Conservation (phyloP, 352 stramenopile species). For the Globisporangium nagaii region DNA sequence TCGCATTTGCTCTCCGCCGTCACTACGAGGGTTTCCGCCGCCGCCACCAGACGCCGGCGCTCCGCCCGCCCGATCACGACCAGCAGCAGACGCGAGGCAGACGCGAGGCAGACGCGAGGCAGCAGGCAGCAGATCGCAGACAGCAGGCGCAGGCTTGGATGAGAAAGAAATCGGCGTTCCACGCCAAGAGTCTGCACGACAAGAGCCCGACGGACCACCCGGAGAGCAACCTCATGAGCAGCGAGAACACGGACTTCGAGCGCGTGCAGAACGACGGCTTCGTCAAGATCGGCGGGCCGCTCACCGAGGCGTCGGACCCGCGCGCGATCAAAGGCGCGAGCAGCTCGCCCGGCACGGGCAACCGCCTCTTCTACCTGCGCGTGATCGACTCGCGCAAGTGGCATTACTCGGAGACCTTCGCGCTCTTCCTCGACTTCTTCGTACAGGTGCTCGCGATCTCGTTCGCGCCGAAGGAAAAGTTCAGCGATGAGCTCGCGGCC, state of each 20-base stretch:
- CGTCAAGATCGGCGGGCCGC: conserved; percentile 74
- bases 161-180: conserved; percentile 8
- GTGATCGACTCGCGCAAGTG: conserved; percentile 86
- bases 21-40: too few species aligned
- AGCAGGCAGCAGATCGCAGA: too few species aligned
- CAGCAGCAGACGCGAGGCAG: too few species aligned
- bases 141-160: not conserved
- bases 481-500: conserved; percentile 56
- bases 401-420: conserved; percentile 84
- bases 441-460: conserved; percentile 77
- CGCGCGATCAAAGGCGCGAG: conserved; percentile 49
- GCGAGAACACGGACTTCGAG: conserved; percentile 48
- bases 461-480: conserved; percentile 59
- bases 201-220: conserved; percentile 10
- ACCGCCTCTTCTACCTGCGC: conserved; percentile 76
- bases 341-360: conserved; percentile 25
- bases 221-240: conserved; percentile 16
- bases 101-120: too few species aligned
- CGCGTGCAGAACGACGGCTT: conserved; percentile 49
- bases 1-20: too few species aligned
- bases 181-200: conserved; percentile 1
- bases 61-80: too few species aligned
- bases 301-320: conserved; percentile 67
- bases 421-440: conserved; percentile 84
- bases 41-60: too few species aligned